Conservation (phyloP, 441 rosid species). For the Breynia disticha region DNA sequence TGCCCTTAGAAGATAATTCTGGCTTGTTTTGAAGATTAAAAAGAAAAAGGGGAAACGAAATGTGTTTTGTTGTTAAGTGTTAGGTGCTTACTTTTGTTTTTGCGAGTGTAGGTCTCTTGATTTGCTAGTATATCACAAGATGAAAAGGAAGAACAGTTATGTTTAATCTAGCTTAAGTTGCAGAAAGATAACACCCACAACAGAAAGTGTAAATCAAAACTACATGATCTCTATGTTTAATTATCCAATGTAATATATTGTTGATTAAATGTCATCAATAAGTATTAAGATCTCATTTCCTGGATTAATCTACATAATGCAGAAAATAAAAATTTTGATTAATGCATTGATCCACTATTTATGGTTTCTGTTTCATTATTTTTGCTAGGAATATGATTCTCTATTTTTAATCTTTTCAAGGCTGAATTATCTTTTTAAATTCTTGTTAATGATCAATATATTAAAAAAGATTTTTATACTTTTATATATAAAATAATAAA, state of each 20-base stretch:
- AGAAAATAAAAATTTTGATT: not conserved
- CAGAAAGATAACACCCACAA: conserved; percentile 23
- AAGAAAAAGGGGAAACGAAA: not conserved
- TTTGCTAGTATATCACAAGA: not conserved
- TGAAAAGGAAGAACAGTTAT: not conserved
- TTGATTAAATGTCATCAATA: too few species aligned
- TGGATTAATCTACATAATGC: conserved; percentile 1
- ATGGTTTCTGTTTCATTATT: not conserved
- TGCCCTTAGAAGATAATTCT: conserved; percentile 39
- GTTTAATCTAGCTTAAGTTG: conserved; percentile 18
- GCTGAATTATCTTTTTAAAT: too few species aligned
- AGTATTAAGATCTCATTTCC: not conserved
- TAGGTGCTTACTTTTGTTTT: conserved; percentile 1
- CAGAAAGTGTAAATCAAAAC: conserved; percentile 33
- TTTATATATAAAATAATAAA: too few species aligned
- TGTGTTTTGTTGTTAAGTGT: not conserved
- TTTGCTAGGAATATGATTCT: too few species aligned
- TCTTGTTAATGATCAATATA: too few species aligned
- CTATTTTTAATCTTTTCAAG: too few species aligned
- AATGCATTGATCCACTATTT: not conserved
- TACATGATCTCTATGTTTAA: conserved; percentile 7
- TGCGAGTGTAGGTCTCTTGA: conserved; percentile 8
- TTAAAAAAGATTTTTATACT: too few species aligned
- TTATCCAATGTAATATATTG: conserved; percentile 4
- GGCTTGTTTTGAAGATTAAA: conserved; percentile 21